These are phyloP conservation scores for Pisolithus microcarpus DNA, from an alignment of 768 basidiomycete genomes.

Conservation along the genomic window DNA sequence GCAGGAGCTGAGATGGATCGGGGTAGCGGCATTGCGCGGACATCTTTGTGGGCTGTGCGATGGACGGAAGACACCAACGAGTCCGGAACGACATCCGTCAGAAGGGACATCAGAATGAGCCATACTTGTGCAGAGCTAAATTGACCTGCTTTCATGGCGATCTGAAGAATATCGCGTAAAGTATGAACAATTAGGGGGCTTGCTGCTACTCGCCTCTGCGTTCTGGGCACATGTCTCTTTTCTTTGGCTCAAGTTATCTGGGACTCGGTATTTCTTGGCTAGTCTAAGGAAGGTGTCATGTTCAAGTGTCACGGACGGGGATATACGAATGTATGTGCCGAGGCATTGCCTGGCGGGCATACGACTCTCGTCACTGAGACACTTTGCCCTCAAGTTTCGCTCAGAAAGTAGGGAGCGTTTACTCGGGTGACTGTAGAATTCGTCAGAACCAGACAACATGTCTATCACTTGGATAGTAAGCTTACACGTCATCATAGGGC, in stretches of 20 bases:
- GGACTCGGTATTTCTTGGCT: constrained; percentile 56
- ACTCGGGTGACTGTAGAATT: constrained; percentile 30
- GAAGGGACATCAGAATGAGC: constrained; percentile 53
- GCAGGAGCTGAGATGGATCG: constrained; percentile 40
- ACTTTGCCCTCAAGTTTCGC: constrained; percentile 40
- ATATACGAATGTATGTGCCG: constrained; percentile 37
- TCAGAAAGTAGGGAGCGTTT: constrained; percentile 14
- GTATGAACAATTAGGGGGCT: background rate
- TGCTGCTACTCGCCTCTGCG: constrained; percentile 38
- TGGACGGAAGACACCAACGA: constrained; percentile 22
- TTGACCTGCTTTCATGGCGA: constrained; percentile 54
- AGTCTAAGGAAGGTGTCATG: constrained; percentile 44
- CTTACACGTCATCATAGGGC: constrained; percentile 78
- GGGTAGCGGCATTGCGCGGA: constrained; percentile 22
- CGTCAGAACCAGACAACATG: background rate
- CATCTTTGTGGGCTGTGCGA: constrained; percentile 7
- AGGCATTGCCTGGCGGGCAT: constrained; percentile 49
- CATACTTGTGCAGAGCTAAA: constrained; percentile 56
- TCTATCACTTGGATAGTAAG: constrained; percentile 1
- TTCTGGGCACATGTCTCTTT: constrained; percentile 50
- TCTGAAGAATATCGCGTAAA: constrained; percentile 26
- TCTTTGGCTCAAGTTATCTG: constrained; percentile 30
- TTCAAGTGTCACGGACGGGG: constrained; percentile 18
- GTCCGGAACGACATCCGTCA: constrained; percentile 43
- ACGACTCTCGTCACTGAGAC: constrained; percentile 50